A percentile compares a stretch with the other conserved stretches of the same genome.
Conservation (phyloP, 2,329 filamentous ascomycete species). For the Raffaelea ambrosiae region DNA sequence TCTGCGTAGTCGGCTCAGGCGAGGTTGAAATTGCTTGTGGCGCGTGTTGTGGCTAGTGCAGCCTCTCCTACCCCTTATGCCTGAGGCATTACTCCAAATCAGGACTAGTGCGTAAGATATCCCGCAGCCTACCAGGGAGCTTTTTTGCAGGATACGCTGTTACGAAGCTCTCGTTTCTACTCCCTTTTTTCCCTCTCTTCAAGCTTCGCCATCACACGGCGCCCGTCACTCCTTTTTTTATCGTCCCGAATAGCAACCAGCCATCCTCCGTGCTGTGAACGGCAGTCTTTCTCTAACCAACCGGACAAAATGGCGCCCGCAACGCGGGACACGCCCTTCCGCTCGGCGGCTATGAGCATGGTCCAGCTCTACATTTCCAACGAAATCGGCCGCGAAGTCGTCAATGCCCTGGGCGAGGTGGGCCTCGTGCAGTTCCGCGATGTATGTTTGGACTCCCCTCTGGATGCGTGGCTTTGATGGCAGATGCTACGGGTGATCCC, state of each 20-base stretch:
- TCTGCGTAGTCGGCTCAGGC: no score
- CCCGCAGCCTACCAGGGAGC: conserved; percentile 9
- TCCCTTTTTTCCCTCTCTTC: conserved; percentile 2
- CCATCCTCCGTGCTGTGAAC: no score
- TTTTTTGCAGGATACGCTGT: no score
- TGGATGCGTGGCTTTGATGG: background rate
- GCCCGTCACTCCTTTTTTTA: conserved; percentile 5
- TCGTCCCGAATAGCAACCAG: no score
- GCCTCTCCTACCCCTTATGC: conserved; percentile 3
- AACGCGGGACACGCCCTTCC: conserved; percentile 88
- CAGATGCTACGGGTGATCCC: background rate
- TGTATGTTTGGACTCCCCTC: conserved; percentile 46
- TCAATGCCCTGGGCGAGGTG: conserved; percentile 91
- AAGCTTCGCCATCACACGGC: conserved; percentile 9
- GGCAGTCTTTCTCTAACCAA: no score
- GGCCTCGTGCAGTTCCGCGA: conserved; percentile 96
- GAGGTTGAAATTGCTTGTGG: no score
- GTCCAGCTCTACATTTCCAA: conserved; percentile 99
- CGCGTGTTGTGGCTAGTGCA: no score
- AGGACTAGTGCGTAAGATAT: conserved; percentile 11
- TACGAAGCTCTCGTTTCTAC: background rate
- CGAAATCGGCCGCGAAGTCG: conserved; percentile 96
- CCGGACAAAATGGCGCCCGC: conserved; percentile 50
- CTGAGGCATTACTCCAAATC: conserved; percentile 8
- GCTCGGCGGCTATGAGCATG: conserved; percentile 99